Conservation (phyloP, 1,139 yeast species). For the Taphrina betulina region DNA sequence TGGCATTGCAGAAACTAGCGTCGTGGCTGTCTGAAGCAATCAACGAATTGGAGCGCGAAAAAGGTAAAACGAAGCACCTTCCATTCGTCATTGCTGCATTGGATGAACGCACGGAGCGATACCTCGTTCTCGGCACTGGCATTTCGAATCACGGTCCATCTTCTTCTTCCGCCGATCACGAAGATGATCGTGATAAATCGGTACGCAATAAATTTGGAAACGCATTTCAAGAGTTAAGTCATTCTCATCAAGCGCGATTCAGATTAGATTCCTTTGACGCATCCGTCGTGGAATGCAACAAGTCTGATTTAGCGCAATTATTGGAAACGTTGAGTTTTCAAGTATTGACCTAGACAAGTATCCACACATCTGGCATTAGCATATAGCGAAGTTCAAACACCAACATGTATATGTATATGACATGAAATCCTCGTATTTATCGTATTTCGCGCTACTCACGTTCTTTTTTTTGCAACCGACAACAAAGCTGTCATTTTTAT, state of each 20-base stretch:
- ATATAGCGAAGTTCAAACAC: too few relatives aligned
- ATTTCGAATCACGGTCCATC: constrained; percentile 75
- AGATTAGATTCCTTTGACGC: constrained; percentile 93
- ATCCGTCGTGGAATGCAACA: constrained; percentile 82
- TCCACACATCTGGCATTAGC: too few relatives aligned
- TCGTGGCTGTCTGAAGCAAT: constrained; percentile 74
- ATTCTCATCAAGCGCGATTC: constrained; percentile 79
- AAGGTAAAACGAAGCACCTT: constrained; percentile 42
- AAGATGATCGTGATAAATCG: constrained; percentile 46
- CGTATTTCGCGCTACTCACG: too few relatives aligned
- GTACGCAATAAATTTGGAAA: constrained; percentile 75
- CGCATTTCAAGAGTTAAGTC: constrained; percentile 85
- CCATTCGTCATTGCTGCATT: constrained; percentile 89
- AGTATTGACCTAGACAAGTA: too few relatives aligned
- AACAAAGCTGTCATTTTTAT: too few relatives aligned
- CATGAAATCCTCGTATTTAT: too few relatives aligned
- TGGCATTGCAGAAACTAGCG: constrained; percentile 79
- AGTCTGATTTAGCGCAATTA: constrained; percentile 84
- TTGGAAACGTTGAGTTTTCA: constrained; percentile 65
- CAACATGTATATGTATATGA: too few relatives aligned
- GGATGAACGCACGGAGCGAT: constrained; percentile 71
- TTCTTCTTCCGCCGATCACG: constrained; percentile 46
- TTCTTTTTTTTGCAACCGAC: too few relatives aligned
- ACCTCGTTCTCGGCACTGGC: constrained; percentile 70
- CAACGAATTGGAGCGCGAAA: constrained; percentile 35